phyloP scores from a whole-genome alignment of 2,329 filamentous ascomycete species.

The Elsinoe batatas region DNA sequence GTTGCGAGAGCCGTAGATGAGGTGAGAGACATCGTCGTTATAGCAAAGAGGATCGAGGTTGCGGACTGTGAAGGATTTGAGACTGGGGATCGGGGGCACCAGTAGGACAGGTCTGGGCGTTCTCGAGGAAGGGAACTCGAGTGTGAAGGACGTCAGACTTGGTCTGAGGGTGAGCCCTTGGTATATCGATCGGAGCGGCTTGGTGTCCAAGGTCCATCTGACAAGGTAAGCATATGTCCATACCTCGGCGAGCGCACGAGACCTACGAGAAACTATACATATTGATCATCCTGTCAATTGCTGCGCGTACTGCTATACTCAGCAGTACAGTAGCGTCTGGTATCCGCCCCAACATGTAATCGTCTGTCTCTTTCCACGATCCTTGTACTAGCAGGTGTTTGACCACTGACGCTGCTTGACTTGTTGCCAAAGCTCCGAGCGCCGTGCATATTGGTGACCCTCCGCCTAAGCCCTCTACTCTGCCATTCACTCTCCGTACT shows the following conservation, averaged over 20 bases:
- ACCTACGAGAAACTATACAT: constrained; percentile 44
- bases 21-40: constrained; percentile 50
- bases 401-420: constrained; percentile 44
- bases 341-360: constrained; percentile 49
- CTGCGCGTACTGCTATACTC: constrained; percentile 49
- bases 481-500: constrained; percentile 48
- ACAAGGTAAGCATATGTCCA: constrained; percentile 1
- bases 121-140: constrained; percentile 47
- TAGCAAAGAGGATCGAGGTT: constrained; percentile 56
- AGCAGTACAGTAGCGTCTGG: constrained; percentile 57
- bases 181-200: constrained; percentile 50
- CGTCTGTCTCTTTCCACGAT: constrained; percentile 49
- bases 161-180: constrained; percentile 43
- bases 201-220: constrained; percentile 52
- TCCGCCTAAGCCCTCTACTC: constrained; percentile 51
- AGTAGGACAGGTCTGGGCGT: constrained; percentile 47
- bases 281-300: constrained; percentile 48
- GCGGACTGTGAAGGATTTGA: constrained; percentile 44
- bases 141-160: constrained; percentile 43
- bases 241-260: neutral
- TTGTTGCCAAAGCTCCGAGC: constrained; percentile 51
- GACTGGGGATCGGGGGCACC: constrained; percentile 47
- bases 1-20: constrained; percentile 45
- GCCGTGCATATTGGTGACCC: constrained; percentile 56
- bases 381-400: constrained; percentile 44